Evolutionary conservation across 345 rosid species (phyloP).

Genomic region (Arabis alpina): DNA sequence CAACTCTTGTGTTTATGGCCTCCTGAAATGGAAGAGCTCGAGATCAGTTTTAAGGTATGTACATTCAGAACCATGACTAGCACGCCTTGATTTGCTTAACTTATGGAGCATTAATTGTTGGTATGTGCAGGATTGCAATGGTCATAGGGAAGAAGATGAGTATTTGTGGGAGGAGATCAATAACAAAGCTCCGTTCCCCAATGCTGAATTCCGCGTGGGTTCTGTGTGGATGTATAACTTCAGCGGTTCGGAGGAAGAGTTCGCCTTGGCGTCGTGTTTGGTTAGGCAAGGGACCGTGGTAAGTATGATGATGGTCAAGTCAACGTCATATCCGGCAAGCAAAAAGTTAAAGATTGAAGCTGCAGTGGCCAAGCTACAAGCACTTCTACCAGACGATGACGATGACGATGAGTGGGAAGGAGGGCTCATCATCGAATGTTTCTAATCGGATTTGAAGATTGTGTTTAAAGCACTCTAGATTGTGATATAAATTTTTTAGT

Average conservation of each 20-base stretch:
- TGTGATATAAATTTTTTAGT: too few relatives aligned
- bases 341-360: conserved; percentile 24
- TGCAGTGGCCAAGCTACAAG: conserved; percentile 8
- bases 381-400: not conserved
- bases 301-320: conserved; percentile 38
- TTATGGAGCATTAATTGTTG: too few relatives aligned
- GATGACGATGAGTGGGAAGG: too few relatives aligned
- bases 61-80: too few relatives aligned
- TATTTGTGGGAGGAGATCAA: not conserved
- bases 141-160: not conserved
- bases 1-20: not conserved
- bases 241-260: conserved; percentile 15
- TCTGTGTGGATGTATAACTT: conserved; percentile 22
- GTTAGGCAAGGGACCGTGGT: not conserved
- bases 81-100: too few relatives aligned
- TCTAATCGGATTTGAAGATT: too few relatives aligned
- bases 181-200: conserved; percentile 1
- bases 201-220: not conserved
- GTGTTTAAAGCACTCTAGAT: too few relatives aligned
- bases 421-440: not conserved
- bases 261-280: conserved; percentile 1
- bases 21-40: not conserved
- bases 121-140: conserved; percentile 8
- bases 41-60: conserved; percentile 21
- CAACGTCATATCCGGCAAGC: conserved; percentile 47